Percentiles rank a stretch among this genome's conserved stretches.
These are phyloP conservation scores for Vinca minor DNA, from an alignment of 257 asterid species.

Conservation along the genomic window DNA sequence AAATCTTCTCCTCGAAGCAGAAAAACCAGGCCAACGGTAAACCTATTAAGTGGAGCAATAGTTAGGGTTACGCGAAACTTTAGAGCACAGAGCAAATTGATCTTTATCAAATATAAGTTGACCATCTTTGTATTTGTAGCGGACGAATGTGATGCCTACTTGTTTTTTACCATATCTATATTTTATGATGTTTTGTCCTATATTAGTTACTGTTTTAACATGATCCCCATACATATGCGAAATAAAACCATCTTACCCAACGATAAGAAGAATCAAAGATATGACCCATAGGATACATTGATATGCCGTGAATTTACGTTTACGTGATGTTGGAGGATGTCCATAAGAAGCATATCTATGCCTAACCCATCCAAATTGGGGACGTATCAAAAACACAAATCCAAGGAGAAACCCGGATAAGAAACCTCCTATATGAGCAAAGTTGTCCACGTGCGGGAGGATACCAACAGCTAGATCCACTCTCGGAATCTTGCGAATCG, in stretches of 20 bases:
- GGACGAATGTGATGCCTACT: not conserved
- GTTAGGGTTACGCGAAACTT: not conserved
- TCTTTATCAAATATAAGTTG: not conserved
- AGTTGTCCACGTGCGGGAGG: slow-evolving; percentile 91
- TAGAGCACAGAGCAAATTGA: not conserved
- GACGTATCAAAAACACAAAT: slow-evolving; percentile 73
- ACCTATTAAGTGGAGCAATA: slow-evolving; percentile 26
- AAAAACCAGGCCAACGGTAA: slow-evolving; percentile 53
- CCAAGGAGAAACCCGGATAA: slow-evolving; percentile 81
- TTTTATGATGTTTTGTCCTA: not conserved
- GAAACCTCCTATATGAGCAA: slow-evolving; percentile 91
- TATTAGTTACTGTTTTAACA: not conserved
- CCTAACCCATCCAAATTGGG: slow-evolving; percentile 83
- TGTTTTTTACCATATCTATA: not conserved
- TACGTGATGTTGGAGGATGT: slow-evolving; percentile 28
- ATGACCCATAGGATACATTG: slow-evolving; percentile 67
- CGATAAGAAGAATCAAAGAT: slow-evolving; percentile 55
- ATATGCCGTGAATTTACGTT: slow-evolving; percentile 61
- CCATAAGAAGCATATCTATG: slow-evolving; percentile 54
- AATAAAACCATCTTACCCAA: slow-evolving; percentile 42
- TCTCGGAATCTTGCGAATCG: too few species aligned
- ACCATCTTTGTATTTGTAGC: not conserved
- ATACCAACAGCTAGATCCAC: slow-evolving; percentile 73
- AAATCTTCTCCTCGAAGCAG: slow-evolving; percentile 81
- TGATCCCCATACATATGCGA: not conserved